phyloP scores from a whole-genome alignment of 176 grass and related monocot genomes.

The Alloteropsis semialata region DNA sequence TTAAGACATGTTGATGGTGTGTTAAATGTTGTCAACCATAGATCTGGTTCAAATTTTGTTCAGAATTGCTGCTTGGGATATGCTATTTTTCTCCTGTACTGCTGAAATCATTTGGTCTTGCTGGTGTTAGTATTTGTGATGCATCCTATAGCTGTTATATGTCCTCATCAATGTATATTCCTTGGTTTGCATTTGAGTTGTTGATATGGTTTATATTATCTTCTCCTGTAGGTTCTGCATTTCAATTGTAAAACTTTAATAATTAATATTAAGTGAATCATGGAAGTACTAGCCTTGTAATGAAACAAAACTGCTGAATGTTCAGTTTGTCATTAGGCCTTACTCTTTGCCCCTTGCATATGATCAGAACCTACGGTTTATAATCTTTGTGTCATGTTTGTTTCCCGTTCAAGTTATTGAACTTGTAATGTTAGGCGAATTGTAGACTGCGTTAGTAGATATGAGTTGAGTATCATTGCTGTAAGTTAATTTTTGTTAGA shows the following conservation, averaged over 20 bases:
- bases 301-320: not conserved
- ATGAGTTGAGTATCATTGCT: not conserved
- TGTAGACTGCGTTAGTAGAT: not conserved
- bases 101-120: not conserved
- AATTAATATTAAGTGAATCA: not conserved
- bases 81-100: not conserved
- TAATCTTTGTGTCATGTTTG: not conserved
- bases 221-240: too few species aligned
- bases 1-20: not conserved
- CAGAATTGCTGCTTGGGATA: not conserved
- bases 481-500: not conserved
- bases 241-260: not conserved
- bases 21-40: not conserved
- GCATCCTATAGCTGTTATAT: not conserved
- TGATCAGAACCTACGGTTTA: not conserved
- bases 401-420: not conserved
- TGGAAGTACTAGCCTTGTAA: too few species aligned
- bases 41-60: slow-evolving; percentile 1
- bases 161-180: not conserved
- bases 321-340: not conserved
- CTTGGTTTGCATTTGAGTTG: not conserved
- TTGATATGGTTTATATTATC: not conserved
- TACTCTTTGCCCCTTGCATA: not conserved
- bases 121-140: not conserved
- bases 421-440: not conserved